phyloP scores from a whole-genome alignment of 768 basidiomycete genomes.

The Podaxis pistillaris region DNA sequence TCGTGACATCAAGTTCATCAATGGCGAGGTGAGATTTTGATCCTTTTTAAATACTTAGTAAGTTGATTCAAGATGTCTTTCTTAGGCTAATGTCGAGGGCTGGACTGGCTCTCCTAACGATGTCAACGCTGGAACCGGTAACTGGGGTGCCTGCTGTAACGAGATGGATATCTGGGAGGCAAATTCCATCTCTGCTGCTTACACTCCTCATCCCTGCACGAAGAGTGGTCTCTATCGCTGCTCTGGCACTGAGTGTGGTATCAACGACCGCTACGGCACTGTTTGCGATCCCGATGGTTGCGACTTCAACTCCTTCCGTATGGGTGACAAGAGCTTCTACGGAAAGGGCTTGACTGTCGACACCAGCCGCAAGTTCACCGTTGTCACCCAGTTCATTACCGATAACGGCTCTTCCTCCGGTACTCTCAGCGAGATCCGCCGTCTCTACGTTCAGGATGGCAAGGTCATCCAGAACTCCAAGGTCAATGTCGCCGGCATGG shows the following conservation, averaged over 20 bases:
- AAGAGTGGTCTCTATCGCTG: slow-evolving; percentile 32
- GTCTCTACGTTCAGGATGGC: slow-evolving; percentile 32
- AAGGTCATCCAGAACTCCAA: slow-evolving; percentile 35
- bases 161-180: slow-evolving; percentile 51
- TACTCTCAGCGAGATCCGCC: slow-evolving; percentile 19
- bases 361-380: slow-evolving; percentile 13
- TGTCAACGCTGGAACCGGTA: slow-evolving; percentile 37
- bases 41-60: too few relatives aligned
- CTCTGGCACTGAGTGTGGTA: slow-evolving; percentile 30
- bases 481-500: slow-evolving; percentile 30
- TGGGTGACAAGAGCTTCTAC: slow-evolving; percentile 38
- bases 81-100: slow-evolving; percentile 13
- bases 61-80: too few relatives aligned
- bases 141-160: slow-evolving; percentile 38
- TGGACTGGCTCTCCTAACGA: slow-evolving; percentile 11
- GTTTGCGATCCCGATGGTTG: slow-evolving; percentile 45
- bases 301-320: slow-evolving; percentile 51
- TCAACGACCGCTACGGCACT: slow-evolving; percentile 20
- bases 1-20: slow-evolving; percentile 15
- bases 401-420: slow-evolving; percentile 33
- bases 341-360: slow-evolving; percentile 34
- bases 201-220: slow-evolving; percentile 39
- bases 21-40: slow-evolving; percentile 10
- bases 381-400: slow-evolving; percentile 43
- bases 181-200: slow-evolving; percentile 38